These are phyloP conservation scores for Coelastrella sp. DNA, from an alignment of 139 green algal species.

Conservation along the genomic window DNA sequence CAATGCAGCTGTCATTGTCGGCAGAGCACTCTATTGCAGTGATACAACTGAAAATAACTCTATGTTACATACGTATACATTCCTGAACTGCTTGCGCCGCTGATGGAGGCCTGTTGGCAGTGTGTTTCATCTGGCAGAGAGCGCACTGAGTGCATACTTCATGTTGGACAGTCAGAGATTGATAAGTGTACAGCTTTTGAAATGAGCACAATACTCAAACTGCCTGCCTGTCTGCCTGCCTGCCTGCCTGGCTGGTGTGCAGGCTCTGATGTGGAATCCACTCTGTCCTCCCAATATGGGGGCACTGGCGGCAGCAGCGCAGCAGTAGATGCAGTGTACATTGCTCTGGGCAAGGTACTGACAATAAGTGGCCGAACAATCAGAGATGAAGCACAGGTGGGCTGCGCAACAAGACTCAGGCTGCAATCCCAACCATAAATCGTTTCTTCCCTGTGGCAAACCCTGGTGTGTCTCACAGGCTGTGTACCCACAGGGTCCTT, in stretches of 20 bases:
- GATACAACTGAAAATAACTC: too few relatives aligned
- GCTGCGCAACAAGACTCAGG: neutral
- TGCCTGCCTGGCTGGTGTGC: neutral
- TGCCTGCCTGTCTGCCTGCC: neutral
- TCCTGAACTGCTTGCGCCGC: too few relatives aligned
- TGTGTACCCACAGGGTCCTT: too few relatives aligned
- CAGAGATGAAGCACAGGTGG: slow-evolving; percentile 45
- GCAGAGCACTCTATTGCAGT: too few relatives aligned
- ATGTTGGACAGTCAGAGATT: too few relatives aligned
- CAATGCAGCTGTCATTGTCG: too few relatives aligned
- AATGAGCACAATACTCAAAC: neutral
- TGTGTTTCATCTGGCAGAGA: too few relatives aligned
- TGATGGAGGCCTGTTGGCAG: too few relatives aligned
- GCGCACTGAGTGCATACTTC: too few relatives aligned
- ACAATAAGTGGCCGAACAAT: slow-evolving; percentile 52
- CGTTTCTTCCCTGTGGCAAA: neutral
- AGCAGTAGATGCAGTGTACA: slow-evolving; percentile 38
- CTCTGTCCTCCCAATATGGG: slow-evolving; percentile 39
- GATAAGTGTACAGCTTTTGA: neutral
- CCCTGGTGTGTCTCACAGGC: too few relatives aligned
- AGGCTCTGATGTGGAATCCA: slow-evolving; percentile 40
- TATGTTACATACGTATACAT: too few relatives aligned
- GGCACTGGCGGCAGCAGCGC: slow-evolving; percentile 18
- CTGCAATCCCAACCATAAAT: neutral
- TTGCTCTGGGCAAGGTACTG: slow-evolving; percentile 46